Base-by-base conservation (phyloP, 768 basidiomycete genomes). In the Leccinum longicurvipes region DNA sequence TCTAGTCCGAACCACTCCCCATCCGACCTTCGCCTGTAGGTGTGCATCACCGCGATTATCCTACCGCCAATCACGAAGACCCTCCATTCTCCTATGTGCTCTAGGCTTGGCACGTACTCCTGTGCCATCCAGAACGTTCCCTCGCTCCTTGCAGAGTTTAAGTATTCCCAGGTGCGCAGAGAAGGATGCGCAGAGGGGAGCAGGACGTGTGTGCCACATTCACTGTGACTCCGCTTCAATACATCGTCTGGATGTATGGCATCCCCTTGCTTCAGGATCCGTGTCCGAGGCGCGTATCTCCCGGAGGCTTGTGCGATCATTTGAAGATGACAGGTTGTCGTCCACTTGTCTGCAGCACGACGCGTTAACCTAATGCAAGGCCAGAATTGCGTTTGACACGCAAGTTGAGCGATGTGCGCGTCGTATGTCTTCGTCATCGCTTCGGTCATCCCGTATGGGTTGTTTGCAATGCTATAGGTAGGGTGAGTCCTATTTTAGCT, bases 41-140 rank as follows among this genome's bases (percentile, higher is more conserved):
- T 44, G 25, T 57, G 59, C 23, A 60, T 39, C 1, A 51, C 47
- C 0, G 19, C 1, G 1, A 54, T 15, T 0, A 60, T 54, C 4
- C 10, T 19, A 0, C 55, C 53, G 0, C 50, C 46, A 2, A 60
- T 15, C 0, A 60, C n/a, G 3, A 60, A 48, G 0, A 45, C 49
- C 46, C 50, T 56, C 55, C 50, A 57, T 3, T 60, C 53, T 0
- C 55, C 53, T 1, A 54, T 23, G 3, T 12, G 0, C 0, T 9
- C 27, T 4, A 57, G 15, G 17, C 49, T 56, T 0, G 2, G 8
- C 0, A 60, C 46, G 12, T 60, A 56, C 4, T 54, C 58, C 28
- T 59, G 54, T 0, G 51, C 23, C 47, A 55, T 45, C 58, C 54
- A 59, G n/a, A 59, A 53, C 21, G 42, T 24, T 12, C 23, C 23